These are phyloP conservation scores for Jamesozyma spencerorum DNA, from an alignment of 805 yeast genomes.

Conservation along the genomic window DNA sequence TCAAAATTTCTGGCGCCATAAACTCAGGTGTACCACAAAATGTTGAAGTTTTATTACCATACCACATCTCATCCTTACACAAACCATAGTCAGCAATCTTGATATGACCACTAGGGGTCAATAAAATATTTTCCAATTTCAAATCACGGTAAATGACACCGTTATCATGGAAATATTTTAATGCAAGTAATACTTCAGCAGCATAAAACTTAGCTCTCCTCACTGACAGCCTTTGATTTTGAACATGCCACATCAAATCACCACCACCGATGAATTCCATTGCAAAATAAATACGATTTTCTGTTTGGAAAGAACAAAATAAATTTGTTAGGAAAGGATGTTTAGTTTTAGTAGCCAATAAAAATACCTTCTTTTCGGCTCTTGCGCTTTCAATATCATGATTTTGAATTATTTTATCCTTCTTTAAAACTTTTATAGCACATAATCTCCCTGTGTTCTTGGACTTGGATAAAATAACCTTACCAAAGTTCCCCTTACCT, in stretches of 20 bases:
- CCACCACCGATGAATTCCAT: slow-evolving; percentile 99
- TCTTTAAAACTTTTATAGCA: slow-evolving; percentile 94
- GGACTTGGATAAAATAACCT: slow-evolving; percentile 94
- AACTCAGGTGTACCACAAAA: slow-evolving; percentile 99
- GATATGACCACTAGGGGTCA: slow-evolving; percentile 87
- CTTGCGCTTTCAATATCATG: slow-evolving; percentile 93
- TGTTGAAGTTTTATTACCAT: slow-evolving; percentile 77
- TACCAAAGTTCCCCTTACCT: slow-evolving; percentile 98
- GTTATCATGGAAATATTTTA: slow-evolving; percentile 88
- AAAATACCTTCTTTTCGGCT: slow-evolving; percentile 88
- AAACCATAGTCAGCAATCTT: slow-evolving; percentile 96
- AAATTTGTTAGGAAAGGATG: slow-evolving; percentile 90
- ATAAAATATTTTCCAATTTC: slow-evolving; percentile 86
- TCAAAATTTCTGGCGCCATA: slow-evolving; percentile 96
- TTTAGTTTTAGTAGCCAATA: slow-evolving; percentile 69
- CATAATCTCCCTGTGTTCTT: slow-evolving; percentile 72
- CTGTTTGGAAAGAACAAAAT: slow-evolving; percentile 96
- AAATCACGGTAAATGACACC: slow-evolving; percentile 95
- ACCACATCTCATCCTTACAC: slow-evolving; percentile 90
- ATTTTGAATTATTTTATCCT: slow-evolving; percentile 88
- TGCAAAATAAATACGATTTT: slow-evolving; percentile 91
- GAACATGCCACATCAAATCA: slow-evolving; percentile 99
- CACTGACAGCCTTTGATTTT: slow-evolving; percentile 78
- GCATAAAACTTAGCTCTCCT: slow-evolving; percentile 95
- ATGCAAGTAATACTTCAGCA: slow-evolving; percentile 85